Percentiles rank a stretch among this genome's conserved stretches.
These are phyloP conservation scores for Citrullus amarus DNA, from an alignment of 306 rosid genomes.

Conservation along the genomic window DNA sequence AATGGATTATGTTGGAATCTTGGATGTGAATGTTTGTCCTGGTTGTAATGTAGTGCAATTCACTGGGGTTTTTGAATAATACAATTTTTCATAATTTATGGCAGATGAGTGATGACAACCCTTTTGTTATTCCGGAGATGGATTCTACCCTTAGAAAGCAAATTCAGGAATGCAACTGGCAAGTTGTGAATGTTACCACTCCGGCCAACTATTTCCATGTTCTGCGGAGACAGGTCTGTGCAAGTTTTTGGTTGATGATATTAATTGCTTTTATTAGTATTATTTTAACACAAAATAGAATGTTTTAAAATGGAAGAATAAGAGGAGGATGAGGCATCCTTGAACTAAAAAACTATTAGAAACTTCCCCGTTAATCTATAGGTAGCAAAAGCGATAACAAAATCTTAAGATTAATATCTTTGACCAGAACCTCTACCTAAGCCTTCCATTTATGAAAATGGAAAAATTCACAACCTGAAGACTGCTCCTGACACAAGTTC, in stretches of 20 bases:
- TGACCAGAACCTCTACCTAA: not conserved
- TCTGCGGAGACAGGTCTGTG: conserved; percentile 79
- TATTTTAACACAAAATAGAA: not conserved
- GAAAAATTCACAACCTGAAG: not conserved
- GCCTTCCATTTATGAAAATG: not conserved
- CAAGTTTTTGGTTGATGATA: conserved; percentile 8
- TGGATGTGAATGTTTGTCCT: not conserved
- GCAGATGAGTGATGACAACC: conserved; percentile 98
- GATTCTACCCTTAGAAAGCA: conserved; percentile 83
- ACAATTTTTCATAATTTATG: conserved; percentile 14
- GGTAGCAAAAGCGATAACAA: not conserved
- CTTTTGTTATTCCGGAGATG: conserved; percentile 91
- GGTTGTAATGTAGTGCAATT: not conserved
- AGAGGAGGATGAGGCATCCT: not conserved
- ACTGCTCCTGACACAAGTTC: not conserved
- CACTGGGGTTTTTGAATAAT: conserved; percentile 3
- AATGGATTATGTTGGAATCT: not conserved
- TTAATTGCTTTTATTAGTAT: not conserved
- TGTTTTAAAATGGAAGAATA: not conserved
- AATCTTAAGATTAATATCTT: not conserved
- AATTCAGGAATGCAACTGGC: conserved; percentile 99
- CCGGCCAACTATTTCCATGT: conserved; percentile 99
- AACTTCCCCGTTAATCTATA: not conserved
- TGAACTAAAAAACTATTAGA: not conserved
- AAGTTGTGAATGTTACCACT: conserved; percentile 91